phyloP scores from a whole-genome alignment of 306 rosid species.

The peach (Prunus persica) region DNA sequence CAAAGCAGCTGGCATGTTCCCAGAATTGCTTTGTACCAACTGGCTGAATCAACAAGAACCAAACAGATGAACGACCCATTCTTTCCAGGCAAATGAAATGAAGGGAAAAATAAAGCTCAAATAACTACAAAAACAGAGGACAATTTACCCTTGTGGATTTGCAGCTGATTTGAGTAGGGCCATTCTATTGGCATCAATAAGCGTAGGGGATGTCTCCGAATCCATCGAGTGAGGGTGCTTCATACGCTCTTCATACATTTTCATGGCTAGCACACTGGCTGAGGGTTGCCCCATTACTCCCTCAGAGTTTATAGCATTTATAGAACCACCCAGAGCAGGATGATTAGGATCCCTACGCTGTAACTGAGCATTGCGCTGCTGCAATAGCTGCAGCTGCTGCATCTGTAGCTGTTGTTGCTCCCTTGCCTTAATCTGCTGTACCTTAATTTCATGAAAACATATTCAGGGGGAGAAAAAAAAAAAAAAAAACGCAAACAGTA shows the following conservation, averaged over 20 bases:
- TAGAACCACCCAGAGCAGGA: slow-evolving; percentile 55
- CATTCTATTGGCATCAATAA: slow-evolving; percentile 70
- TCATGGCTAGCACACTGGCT: slow-evolving; percentile 84
- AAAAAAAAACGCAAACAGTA: background rate
- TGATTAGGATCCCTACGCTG: slow-evolving; percentile 80
- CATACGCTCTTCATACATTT: slow-evolving; percentile 87
- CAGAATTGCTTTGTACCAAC: slow-evolving; percentile 80
- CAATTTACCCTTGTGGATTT: slow-evolving; percentile 64
- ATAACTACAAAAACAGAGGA: slow-evolving; percentile 5
- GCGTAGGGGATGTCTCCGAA: slow-evolving; percentile 77
- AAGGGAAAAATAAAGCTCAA: background rate
- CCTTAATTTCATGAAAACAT: slow-evolving; percentile 33
- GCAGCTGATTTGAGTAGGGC: slow-evolving; percentile 72
- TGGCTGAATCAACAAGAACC: slow-evolving; percentile 58
- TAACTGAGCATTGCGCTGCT: slow-evolving; percentile 70
- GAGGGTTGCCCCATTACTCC: slow-evolving; percentile 86
- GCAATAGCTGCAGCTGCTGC: slow-evolving; percentile 76
- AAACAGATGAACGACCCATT: slow-evolving; percentile 14
- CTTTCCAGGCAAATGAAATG: background rate
- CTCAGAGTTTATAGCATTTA: slow-evolving; percentile 62
- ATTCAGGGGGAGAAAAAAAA: background rate
- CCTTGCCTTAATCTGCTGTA: slow-evolving; percentile 67
- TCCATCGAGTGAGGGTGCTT: slow-evolving; percentile 73
- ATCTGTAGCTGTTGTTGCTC: slow-evolving; percentile 80
- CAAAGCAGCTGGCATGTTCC: slow-evolving; percentile 70